phyloP scores from a whole-genome alignment of 306 rosid genomes.

The Ammopiptanthus mongolicus region DNA sequence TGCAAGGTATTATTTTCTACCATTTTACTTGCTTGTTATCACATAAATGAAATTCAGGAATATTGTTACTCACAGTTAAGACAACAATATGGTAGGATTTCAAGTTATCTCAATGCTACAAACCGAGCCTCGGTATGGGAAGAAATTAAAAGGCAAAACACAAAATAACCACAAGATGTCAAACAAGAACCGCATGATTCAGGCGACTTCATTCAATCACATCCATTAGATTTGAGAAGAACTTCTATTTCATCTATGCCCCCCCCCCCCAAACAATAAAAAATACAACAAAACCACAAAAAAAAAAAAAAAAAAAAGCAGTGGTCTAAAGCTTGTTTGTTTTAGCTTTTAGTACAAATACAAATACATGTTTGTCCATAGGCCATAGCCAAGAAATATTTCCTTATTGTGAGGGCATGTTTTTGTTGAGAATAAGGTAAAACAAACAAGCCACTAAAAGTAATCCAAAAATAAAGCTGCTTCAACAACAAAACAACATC shows the following conservation, averaged over 20 bases:
- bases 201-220: slow-evolving; percentile 3
- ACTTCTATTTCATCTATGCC: neutral
- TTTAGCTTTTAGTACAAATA: neutral
- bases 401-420: neutral
- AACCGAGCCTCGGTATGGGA: neutral
- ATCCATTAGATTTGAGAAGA: slow-evolving; percentile 2
- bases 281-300: neutral
- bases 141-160: neutral
- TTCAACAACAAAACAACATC: neutral
- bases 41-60: neutral
- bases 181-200: slow-evolving; percentile 4
- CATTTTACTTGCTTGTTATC: slow-evolving; percentile 11
- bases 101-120: neutral
- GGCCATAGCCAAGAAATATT: neutral
- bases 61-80: neutral
- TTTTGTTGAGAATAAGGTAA: neutral
- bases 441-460: slow-evolving; percentile 4
- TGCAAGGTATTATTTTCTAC: slow-evolving; percentile 45
- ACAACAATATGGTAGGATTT: neutral
- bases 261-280: neutral
- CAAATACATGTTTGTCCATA: neutral
- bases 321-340: neutral
- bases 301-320: neutral
- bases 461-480: slow-evolving; percentile 1
- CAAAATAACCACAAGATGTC: neutral